These are phyloP conservation scores for Pythium pectinolyticum DNA, from an alignment of 352 stramenopile genomes.

Conservation along the genomic window DNA sequence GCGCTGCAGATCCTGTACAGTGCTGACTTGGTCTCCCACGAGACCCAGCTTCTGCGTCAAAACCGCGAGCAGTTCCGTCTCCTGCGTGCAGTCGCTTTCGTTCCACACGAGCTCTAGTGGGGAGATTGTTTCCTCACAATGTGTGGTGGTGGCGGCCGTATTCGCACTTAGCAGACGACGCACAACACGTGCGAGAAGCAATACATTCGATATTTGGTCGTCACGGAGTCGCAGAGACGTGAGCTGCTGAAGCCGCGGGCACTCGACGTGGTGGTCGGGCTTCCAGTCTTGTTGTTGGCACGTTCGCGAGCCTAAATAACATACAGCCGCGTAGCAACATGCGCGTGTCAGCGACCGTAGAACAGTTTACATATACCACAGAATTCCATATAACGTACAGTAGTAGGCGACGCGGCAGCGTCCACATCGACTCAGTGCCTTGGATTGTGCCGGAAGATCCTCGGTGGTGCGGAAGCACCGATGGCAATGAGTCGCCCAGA, in stretches of 20 bases:
- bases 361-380: too few species aligned
- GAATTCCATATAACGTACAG: too few species aligned
- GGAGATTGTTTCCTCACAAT: too few species aligned
- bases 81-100: slow-evolving; percentile 48
- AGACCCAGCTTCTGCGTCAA: slow-evolving; percentile 57
- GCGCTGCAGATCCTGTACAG: slow-evolving; percentile 30
- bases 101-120: slow-evolving; percentile 55
- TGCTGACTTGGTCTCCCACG: slow-evolving; percentile 33
- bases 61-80: slow-evolving; percentile 48
- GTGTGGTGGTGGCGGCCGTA: not conserved
- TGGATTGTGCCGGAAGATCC: not conserved
- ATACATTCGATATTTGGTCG: slow-evolving; percentile 48
- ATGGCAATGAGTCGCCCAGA: slow-evolving; percentile 66
- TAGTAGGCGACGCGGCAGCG: slow-evolving; percentile 59
- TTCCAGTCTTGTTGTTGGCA: slow-evolving; percentile 73
- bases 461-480: slow-evolving; percentile 46
- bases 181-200: slow-evolving; percentile 57
- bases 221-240: slow-evolving; percentile 32
- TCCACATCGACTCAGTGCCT: slow-evolving; percentile 59
- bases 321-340: too few species aligned
- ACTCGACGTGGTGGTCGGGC: slow-evolving; percentile 63
- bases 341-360: too few species aligned
- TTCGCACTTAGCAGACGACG: too few species aligned
- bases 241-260: slow-evolving; percentile 46
- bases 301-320: slow-evolving; percentile 56